Conservation (phyloP, 1,284 basidiomycete genomes). For the Polyporus tsugae region DNA sequence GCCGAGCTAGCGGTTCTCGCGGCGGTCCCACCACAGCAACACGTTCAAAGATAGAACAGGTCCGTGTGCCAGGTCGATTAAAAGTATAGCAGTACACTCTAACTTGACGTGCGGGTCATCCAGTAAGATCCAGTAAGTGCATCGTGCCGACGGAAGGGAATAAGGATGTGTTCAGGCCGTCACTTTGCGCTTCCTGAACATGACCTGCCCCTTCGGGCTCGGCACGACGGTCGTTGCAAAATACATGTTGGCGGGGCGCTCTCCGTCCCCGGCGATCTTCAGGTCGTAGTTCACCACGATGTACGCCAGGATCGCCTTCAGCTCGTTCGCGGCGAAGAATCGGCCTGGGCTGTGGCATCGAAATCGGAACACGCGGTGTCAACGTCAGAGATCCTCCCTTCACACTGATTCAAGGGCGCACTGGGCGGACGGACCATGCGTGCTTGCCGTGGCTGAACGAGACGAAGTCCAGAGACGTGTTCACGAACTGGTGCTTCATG, state of each 20-base stretch:
- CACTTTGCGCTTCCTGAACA: constrained; percentile 26
- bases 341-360: constrained; percentile 47
- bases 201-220: constrained; percentile 13
- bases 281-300: constrained; percentile 56
- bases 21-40: background rate
- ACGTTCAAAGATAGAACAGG: background rate
- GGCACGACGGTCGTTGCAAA: constrained; percentile 15
- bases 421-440: constrained; percentile 1
- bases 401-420: background rate
- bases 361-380: no score
- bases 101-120: no score
- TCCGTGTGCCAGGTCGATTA: background rate
- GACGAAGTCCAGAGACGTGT: constrained; percentile 35
- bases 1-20: background rate
- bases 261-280: constrained; percentile 45
- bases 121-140: no score
- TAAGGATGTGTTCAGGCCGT: background rate
- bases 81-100: background rate
- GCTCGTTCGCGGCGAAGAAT: constrained; percentile 55
- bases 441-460: constrained; percentile 37
- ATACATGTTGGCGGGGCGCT: constrained; percentile 34
- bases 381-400: no score
- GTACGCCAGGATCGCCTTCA: constrained; percentile 56
- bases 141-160: background rate
- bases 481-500: constrained; percentile 37